Base-by-base conservation (phyloP, 2,329 filamentous ascomycete genomes). In the Ophiostoma novo-ulmi region DNA sequence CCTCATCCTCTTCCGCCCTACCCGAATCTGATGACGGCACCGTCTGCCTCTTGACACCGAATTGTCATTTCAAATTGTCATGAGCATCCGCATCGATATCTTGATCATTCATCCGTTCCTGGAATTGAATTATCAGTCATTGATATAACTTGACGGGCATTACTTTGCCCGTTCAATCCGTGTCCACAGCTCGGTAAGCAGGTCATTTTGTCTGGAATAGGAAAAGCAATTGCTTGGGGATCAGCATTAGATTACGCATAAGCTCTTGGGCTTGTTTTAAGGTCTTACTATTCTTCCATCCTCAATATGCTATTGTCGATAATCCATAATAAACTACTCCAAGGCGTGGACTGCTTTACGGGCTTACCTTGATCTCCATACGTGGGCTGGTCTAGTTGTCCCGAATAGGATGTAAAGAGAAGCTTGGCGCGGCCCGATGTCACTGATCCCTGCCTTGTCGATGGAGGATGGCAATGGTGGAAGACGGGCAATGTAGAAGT, bases 331-430 rank as follows among this genome's bases (percentile, higher is more conserved):
- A 44, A 44, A 6, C 44, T 8, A 48, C 7, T 7, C 44, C 17
- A 20, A 44, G 31, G 31, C 39, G 39, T 44, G 39, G 10, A 58
- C 52, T 14, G 20, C 13, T 5, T 55, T 8, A 26, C 52, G 52
- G 52, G 31, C 8, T 26, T 22, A 17, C 8, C 22, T 65, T 36
- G 4, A 10, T 22, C 38, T 26, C 20, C 22, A 41, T 41, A 31
- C 65, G 65, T 67, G 38, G 65, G 65, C 65, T 67, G 65, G 65
- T 67, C 65, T 67, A 31, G n/a, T 67, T 67, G 39, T 44, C 65
- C 65, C 65, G 20, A 67, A 67, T 48, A 67, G 65, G 65, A 22
- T 31, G 26, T 35, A 31, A 31, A 48, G 36, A 65, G 63, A 67
- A 22, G 17, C 36, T 67, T 39, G 35, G 63, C 63, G 8, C 20